Percentiles rank a stretch among this genome's conserved stretches.
Conservation (phyloP, 2,329 filamentous ascomycete genomes). For the Beauveria sp. region DNA sequence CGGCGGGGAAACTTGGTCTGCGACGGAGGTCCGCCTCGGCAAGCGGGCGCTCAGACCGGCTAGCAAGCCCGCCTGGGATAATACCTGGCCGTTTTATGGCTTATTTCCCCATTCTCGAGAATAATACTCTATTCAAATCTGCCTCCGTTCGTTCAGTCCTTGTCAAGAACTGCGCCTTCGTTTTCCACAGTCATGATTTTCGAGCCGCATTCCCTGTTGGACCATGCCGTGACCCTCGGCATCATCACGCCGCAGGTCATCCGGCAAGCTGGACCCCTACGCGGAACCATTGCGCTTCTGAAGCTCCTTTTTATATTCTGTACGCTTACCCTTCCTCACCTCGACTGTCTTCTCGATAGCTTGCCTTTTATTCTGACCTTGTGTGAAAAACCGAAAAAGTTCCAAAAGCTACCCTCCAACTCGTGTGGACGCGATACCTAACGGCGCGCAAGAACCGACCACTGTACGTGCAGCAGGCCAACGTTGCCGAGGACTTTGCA, state of each 20-base stretch:
- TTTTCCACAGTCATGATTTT: background rate
- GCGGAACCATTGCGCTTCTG: background rate
- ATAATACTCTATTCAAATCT: background rate
- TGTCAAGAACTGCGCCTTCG: background rate
- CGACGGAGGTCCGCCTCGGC: background rate
- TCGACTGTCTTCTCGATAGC: background rate
- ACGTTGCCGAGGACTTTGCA: background rate
- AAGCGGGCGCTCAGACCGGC: background rate
- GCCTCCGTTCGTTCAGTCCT: background rate
- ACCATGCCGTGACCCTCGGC: background rate
- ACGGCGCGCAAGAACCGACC: conserved; percentile 1
- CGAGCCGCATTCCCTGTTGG: conserved; percentile 1
- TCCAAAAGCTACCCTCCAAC: conserved; percentile 1
- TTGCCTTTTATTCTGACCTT: background rate
- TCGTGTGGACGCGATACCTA: conserved; percentile 5
- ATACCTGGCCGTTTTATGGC: background rate
- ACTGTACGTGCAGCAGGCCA: conserved; percentile 5
- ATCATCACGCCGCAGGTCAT: background rate
- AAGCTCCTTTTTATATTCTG: background rate
- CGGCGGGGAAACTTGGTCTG: background rate
- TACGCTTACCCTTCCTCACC: background rate
- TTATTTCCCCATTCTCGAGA: background rate
- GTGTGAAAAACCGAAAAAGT: background rate
- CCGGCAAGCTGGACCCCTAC: background rate
- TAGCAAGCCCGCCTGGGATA: background rate